These are phyloP conservation scores for Trebouxia sp. DNA, from an alignment of 139 green algal species.

Conservation along the genomic window DNA sequence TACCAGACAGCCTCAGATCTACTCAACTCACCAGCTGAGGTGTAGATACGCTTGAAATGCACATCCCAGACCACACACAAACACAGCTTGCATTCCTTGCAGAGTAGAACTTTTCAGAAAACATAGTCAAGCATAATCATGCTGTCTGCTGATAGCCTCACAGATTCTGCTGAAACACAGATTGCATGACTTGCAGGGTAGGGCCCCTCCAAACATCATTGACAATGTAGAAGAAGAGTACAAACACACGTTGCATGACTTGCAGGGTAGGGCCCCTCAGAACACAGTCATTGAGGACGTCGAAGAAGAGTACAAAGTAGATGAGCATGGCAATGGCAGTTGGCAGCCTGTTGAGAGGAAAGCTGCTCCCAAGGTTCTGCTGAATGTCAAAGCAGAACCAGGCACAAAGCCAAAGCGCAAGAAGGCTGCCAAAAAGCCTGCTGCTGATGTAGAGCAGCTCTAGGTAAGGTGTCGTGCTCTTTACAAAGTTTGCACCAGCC, in stretches of 20 bases:
- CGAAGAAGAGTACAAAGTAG: slow-evolving; percentile 76
- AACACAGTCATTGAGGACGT: slow-evolving; percentile 71
- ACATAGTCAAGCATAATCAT: too few relatives aligned
- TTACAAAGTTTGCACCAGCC: too few relatives aligned
- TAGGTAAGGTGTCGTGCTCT: too few relatives aligned
- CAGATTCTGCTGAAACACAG: too few relatives aligned
- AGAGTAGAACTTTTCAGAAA: too few relatives aligned
- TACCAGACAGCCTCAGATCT: too few relatives aligned
- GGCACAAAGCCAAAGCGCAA: slow-evolving; percentile 3
- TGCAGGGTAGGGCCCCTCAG: slow-evolving; percentile 61
- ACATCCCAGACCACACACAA: too few relatives aligned
- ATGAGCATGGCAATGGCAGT: slow-evolving; percentile 30
- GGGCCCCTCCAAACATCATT: neutral
- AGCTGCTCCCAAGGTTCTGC: slow-evolving; percentile 11
- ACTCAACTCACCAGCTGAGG: too few relatives aligned
- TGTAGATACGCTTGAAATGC: too few relatives aligned
- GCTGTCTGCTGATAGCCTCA: too few relatives aligned
- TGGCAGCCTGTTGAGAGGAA: slow-evolving; percentile 28
- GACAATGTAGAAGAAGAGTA: too few relatives aligned
- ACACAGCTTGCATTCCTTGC: too few relatives aligned
- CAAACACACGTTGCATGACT: neutral
- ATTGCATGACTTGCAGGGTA: neutral
- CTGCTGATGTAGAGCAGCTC: slow-evolving; percentile 1
- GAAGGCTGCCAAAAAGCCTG: slow-evolving; percentile 5
- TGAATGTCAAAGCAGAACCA: slow-evolving; percentile 11